A percentile compares a stretch with the other conserved stretches of the same genome.
Evolutionary conservation across 2,329 filamentous ascomycete species (phyloP).

Genomic region (Aaosphaeria pasadenensis): DNA sequence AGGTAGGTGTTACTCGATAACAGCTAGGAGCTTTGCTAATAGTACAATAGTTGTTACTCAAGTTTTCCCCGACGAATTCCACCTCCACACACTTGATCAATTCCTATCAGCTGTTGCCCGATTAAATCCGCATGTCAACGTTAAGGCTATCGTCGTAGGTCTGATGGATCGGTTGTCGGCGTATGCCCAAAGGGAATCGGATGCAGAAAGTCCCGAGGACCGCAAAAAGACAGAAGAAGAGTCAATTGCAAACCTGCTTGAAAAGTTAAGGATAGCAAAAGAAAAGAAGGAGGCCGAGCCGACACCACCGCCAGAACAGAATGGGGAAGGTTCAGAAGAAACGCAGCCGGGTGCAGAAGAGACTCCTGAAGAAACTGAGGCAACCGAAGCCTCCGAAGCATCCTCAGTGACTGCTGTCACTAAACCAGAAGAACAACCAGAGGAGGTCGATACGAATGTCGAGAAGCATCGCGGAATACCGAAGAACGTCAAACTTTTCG

Average conservation of each 20-base stretch:
- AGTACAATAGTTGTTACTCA: conserved; percentile 79
- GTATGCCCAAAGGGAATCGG: conserved; percentile 86
- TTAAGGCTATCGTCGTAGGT: conserved; percentile 97
- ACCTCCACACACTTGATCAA: conserved; percentile 93
- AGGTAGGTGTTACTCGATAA: conserved; percentile 42
- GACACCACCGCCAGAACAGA: conserved; percentile 18
- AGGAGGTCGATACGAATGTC: conserved; percentile 41
- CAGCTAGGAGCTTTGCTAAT: conserved; percentile 15
- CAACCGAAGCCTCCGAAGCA: conserved; percentile 26
- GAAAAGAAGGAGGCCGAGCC: conserved; percentile 43
- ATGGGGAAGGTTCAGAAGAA: conserved; percentile 33
- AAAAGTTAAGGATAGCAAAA: conserved; percentile 71
- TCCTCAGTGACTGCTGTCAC: conserved; percentile 27
- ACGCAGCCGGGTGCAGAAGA: conserved; percentile 22
- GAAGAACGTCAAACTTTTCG: conserved; percentile 82
- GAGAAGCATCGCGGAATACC: conserved; percentile 59
- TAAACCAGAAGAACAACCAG: conserved; percentile 31
- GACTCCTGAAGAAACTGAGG: conserved; percentile 21
- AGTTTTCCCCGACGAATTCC: conserved; percentile 97
- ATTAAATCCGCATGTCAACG: conserved; percentile 92
- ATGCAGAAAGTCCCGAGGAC: conserved; percentile 67
- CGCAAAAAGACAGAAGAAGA: conserved; percentile 79
- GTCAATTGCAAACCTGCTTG: conserved; percentile 72
- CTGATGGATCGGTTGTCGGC: conserved; percentile 94
- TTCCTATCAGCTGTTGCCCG: conserved; percentile 90